Percentiles rank a stretch among this genome's conserved stretches.
Evolutionary conservation across 768 basidiomycete genomes (phyloP).

Genomic region (Termitomyces sp.): DNA sequence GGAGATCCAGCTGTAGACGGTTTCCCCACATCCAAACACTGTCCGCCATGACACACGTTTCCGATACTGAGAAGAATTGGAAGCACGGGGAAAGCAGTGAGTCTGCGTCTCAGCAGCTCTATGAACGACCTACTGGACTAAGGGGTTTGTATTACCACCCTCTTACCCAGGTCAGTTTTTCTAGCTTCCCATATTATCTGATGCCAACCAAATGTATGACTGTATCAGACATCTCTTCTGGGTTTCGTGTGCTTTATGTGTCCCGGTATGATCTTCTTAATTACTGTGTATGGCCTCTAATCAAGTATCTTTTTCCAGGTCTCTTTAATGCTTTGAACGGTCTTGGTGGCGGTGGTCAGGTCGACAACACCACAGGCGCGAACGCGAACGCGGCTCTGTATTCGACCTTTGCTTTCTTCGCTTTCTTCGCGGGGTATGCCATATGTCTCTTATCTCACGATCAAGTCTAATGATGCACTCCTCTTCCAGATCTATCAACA

Average conservation of each 20-base stretch:
- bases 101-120: slow-evolving; percentile 13
- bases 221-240: slow-evolving; percentile 41
- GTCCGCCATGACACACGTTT: slow-evolving; percentile 13
- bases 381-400: slow-evolving; percentile 71
- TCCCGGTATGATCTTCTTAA: slow-evolving; percentile 31
- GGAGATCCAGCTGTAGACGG: slow-evolving; percentile 1
- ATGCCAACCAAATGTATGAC: background rate
- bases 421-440: slow-evolving; percentile 30
- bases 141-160: slow-evolving; percentile 19
- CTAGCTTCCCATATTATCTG: background rate
- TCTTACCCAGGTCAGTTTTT: slow-evolving; percentile 15
- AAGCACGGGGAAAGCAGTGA: slow-evolving; percentile 8
- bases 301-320: slow-evolving; percentile 32
- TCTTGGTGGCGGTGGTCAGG: slow-evolving; percentile 73
- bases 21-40: slow-evolving; percentile 4
- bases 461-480: background rate
- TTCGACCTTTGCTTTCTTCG: slow-evolving; percentile 38
- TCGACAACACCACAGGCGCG: slow-evolving; percentile 58
- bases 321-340: slow-evolving; percentile 79
- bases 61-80: slow-evolving; percentile 16
- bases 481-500: slow-evolving; percentile 61
- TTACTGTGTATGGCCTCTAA: background rate
- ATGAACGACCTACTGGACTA: slow-evolving; percentile 17
- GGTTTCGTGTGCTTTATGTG: slow-evolving; percentile 70
- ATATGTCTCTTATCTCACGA: background rate